Evolutionary conservation across 1,284 basidiomycete species (phyloP), one percentile per base, ranked within the genome.

Genomic region (Inonotus obliquus): DNA sequence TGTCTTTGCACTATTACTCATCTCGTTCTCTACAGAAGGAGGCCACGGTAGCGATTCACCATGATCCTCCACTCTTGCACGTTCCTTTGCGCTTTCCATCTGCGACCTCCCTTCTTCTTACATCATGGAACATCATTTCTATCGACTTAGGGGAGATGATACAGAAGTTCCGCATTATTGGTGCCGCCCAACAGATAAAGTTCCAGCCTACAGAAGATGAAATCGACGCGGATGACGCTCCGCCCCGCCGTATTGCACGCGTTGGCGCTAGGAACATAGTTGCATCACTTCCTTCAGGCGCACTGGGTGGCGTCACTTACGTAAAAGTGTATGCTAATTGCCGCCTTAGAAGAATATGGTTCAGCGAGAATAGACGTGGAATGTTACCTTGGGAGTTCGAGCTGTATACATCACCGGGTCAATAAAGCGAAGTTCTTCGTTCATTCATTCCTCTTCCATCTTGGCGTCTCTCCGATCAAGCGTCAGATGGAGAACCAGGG

Each of bases 321-420:
- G 77, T 94, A 63, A 86, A 86, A 69, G 80, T 94, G 37, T 91
- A 93, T 70, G 91, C 91, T 21, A 91, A 85, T 49, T 94, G 92
- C 73, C 81, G 92, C 29, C 72, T 94, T 63, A 77, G 89, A 64
- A 77, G 92, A 65, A 83, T 95, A 56, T 94, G 91, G 91, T 84
- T 93, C 74, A 83, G 81, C 63, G 66, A 67, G 29, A 67, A 70
- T 32, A 68, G 69, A 14, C 67, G 70, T 54, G 81, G 86, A 60
- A 74, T 72, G 56, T 65, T 78, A 9, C 86, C 89, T 55, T 89
- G 86, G 87, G 89, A 91, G 74, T 89, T 91, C 69, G 79, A 85
- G 67, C 73, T 83, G 27, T 82, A 81, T 54, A 67, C 69, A 25
- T 48, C 57, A n/a, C n/a, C 51, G 7, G 7, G 11, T 17, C 4